These are phyloP conservation scores for Candida pseudoviswanathii DNA, from an alignment of 1,139 yeast genomes.

Conservation along the genomic window DNA sequence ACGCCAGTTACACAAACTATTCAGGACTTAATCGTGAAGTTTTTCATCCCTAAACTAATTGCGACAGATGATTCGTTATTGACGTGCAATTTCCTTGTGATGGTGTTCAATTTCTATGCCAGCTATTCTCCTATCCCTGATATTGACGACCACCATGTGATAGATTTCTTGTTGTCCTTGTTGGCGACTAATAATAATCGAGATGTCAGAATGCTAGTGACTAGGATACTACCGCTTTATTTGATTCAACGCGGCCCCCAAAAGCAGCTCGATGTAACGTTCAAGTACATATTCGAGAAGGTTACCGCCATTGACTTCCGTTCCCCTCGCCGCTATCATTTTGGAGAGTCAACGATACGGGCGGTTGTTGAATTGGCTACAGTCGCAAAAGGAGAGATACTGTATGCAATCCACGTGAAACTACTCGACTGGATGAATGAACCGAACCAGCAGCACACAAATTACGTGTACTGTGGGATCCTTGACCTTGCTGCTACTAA, in stretches of 20 bases:
- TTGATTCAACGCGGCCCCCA: constrained; percentile 37
- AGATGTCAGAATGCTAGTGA: constrained; percentile 53
- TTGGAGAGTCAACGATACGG: constrained; percentile 64
- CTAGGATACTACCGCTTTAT: constrained; percentile 49
- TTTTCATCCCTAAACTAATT: constrained; percentile 10
- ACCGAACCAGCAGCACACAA: constrained; percentile 59
- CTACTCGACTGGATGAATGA: constrained; percentile 64
- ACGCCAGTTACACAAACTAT: constrained; percentile 23
- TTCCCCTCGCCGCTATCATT: constrained; percentile 29
- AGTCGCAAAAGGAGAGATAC: constrained; percentile 60
- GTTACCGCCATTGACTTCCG: constrained; percentile 40
- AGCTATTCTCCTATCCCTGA: constrained; percentile 32
- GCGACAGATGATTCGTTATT: constrained; percentile 25
- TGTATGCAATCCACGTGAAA: constrained; percentile 60
- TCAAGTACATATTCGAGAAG: constrained; percentile 36
- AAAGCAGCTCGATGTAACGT: constrained; percentile 28
- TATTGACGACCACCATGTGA: constrained; percentile 22
- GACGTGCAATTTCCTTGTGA: constrained; percentile 45
- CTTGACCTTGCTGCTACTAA: constrained; percentile 48
- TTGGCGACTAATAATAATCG: constrained; percentile 39
- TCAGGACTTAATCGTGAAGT: constrained; percentile 25
- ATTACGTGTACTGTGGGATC: constrained; percentile 63
- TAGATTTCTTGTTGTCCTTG: constrained; percentile 25
- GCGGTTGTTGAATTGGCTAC: constrained; percentile 64
- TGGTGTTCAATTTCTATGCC: constrained; percentile 49